Evolutionary conservation across 2,329 filamentous ascomycete species (phyloP).

Genomic region (Pseudogymnoascus sp.): DNA sequence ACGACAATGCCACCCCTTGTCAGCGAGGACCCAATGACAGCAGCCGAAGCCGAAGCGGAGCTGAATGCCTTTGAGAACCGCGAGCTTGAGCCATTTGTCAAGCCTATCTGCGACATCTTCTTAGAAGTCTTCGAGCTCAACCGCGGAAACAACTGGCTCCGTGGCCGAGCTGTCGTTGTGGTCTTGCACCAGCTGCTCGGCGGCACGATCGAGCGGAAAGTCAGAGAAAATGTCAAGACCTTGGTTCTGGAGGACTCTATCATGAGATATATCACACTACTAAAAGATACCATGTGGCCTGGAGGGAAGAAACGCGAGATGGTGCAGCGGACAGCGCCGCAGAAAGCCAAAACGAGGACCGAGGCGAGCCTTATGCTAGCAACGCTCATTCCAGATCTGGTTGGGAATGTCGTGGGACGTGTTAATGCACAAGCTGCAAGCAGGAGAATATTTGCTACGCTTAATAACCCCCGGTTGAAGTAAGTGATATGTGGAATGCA

Average conservation of each 20-base stretch:
- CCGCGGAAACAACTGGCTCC: slow-evolving; percentile 92
- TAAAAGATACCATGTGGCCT: slow-evolving; percentile 79
- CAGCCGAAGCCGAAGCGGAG: slow-evolving; percentile 84
- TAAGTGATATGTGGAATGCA: slow-evolving; percentile 40
- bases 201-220: slow-evolving; percentile 91
- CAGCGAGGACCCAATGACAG: slow-evolving; percentile 42
- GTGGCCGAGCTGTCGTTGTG: slow-evolving; percentile 89
- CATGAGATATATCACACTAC: slow-evolving; percentile 62
- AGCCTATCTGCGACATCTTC: slow-evolving; percentile 96
- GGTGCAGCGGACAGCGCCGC: slow-evolving; percentile 54
- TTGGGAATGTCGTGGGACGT: slow-evolving; percentile 85
- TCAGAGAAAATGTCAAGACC: slow-evolving; percentile 72
- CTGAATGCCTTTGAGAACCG: slow-evolving; percentile 85
- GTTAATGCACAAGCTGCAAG: slow-evolving; percentile 87
- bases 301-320: slow-evolving; percentile 47
- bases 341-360: slow-evolving; percentile 72
- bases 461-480: slow-evolving; percentile 90
- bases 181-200: slow-evolving; percentile 93
- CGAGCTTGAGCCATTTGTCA: slow-evolving; percentile 90
- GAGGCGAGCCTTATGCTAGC: slow-evolving; percentile 86
- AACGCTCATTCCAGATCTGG: slow-evolving; percentile 83
- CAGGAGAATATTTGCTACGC: slow-evolving; percentile 76
- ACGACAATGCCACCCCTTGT: slow-evolving; percentile 46
- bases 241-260: slow-evolving; percentile 72
- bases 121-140: slow-evolving; percentile 93